Evolutionary conservation across 2,329 filamentous ascomycete species (phyloP).

Genomic region (Apiospora malaysiana): DNA sequence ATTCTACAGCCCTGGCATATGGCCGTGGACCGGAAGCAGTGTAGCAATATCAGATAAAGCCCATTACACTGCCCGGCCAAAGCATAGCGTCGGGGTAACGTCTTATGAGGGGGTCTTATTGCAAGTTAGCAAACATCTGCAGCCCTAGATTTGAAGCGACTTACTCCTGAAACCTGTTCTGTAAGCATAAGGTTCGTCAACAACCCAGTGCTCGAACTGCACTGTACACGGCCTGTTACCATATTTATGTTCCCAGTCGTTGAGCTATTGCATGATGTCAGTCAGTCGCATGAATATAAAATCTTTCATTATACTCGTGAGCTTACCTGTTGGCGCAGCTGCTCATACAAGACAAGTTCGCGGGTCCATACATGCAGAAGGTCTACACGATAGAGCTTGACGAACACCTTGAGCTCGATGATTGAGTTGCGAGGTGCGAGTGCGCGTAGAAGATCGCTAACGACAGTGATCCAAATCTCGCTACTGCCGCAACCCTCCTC

Average conservation of each 20-base stretch:
- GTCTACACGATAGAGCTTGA: slow-evolving; percentile 37
- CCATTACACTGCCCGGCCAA: slow-evolving; percentile 37
- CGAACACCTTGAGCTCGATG: slow-evolving; percentile 37
- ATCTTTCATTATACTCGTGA: background rate
- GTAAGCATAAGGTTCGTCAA: slow-evolving; percentile 36
- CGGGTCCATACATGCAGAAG: slow-evolving; percentile 29
- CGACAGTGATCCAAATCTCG: slow-evolving; percentile 35
- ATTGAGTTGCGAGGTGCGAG: slow-evolving; percentile 37
- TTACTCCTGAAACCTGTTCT: slow-evolving; percentile 35
- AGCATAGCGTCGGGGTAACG: slow-evolving; percentile 37
- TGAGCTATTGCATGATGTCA: slow-evolving; percentile 29
- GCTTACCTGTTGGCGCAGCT: slow-evolving; percentile 32
- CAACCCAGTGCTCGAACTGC: slow-evolving; percentile 37
- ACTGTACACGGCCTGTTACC: slow-evolving; percentile 32
- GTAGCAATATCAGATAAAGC: slow-evolving; percentile 32
- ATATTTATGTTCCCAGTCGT: slow-evolving; percentile 34
- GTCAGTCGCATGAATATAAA: background rate
- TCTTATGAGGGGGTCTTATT: slow-evolving; percentile 36
- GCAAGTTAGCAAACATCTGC: slow-evolving; percentile 23
- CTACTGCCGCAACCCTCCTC: slow-evolving; percentile 34
- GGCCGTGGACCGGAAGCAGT: too few relatives aligned
- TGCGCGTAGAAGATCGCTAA: slow-evolving; percentile 35
- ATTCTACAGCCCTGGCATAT: background rate
- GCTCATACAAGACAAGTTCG: slow-evolving; percentile 33
- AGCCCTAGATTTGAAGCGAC: slow-evolving; percentile 23